phyloP scores from a whole-genome alignment of 75 land plant species.

The Isoetes taiwanensis region DNA sequence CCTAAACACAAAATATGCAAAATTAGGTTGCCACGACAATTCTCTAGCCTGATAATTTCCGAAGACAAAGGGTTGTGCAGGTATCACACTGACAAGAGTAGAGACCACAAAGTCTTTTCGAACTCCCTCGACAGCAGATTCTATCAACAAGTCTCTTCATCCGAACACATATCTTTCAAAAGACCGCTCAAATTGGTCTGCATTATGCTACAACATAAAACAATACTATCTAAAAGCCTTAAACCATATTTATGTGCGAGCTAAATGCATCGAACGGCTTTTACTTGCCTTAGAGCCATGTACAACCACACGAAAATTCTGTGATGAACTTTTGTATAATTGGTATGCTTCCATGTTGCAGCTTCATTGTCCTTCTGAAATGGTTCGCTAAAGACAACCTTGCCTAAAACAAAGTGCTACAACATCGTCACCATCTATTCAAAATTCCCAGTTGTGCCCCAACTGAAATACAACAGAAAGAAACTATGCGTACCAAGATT shows the following conservation, averaged over 20 bases:
- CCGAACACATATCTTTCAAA: background rate
- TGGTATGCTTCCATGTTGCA: background rate
- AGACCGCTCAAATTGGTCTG: conserved; percentile 8
- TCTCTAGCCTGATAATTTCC: conserved; percentile 6
- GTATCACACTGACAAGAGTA: background rate
- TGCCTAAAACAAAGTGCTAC: background rate
- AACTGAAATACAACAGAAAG: no score
- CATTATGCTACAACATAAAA: background rate
- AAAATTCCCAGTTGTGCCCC: background rate
- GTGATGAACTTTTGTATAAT: conserved; percentile 1
- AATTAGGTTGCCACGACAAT: no score
- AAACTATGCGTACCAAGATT: background rate
- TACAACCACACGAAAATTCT: conserved; percentile 4
- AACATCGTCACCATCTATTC: background rate
- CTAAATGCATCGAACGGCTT: background rate
- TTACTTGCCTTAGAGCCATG: conserved; percentile 8
- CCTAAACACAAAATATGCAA: no score
- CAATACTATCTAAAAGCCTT: background rate
- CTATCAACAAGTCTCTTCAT: conserved; percentile 8
- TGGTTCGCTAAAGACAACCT: background rate
- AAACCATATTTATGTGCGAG: background rate
- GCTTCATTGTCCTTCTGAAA: conserved; percentile 4
- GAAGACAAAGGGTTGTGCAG: conserved; percentile 4
- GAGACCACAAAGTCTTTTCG: conserved; percentile 3
- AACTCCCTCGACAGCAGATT: conserved; percentile 2